Base-by-base conservation (phyloP, 371 early-diverging fungal species). In the Mucor racemosus region DNA sequence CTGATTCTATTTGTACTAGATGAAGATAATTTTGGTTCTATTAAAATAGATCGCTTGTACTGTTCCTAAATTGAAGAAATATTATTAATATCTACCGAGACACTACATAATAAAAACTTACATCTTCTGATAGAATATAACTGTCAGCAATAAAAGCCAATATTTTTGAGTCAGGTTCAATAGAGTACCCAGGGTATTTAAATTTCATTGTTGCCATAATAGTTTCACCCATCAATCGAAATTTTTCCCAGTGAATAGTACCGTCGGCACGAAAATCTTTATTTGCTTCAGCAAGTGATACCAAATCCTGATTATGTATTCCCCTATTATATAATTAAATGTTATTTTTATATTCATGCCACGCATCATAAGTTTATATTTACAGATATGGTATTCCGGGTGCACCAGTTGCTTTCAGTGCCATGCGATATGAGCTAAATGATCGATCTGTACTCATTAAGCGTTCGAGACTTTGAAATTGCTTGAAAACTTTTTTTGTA, bases 371-470 rank as follows among this genome's bases (percentile, higher is more conserved):
- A 8, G 40, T 40, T 35, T n/a, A 60, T 13, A 60, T 74, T 75
- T 80, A 84, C 76, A 84, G 65, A 71, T 88, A 88, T 8, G 90
- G 90, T 64, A 90, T 86, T 35, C 86, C 81, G 21, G 88, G 87
- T 48, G 80, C 67, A 9, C 69, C 76, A 39, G 84, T 80, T 33
- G 81, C 79, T 55, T 82, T 85, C 10, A 91, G 66, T 15, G 86
- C 84, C 17, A 82, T 67, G 5, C 91, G 83, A 71, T 91, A 91
- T n/a, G 85, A 83, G 41, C 77, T 77, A 68, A 86, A 91, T 0
- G 85, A 84, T 13, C 85, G 77, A 44, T 87, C 86, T 17, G 90
- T 83, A 34, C 88, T 85, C 91, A 91, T 91, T 14, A 89, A 68
- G 0, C 78, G 77, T 68, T 91, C 91, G 13, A 91, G 73, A 36